Evolutionary conservation across 108 stramenopile genomes (phyloP).

Genomic region (Pseudonitzschia multistriata): DNA sequence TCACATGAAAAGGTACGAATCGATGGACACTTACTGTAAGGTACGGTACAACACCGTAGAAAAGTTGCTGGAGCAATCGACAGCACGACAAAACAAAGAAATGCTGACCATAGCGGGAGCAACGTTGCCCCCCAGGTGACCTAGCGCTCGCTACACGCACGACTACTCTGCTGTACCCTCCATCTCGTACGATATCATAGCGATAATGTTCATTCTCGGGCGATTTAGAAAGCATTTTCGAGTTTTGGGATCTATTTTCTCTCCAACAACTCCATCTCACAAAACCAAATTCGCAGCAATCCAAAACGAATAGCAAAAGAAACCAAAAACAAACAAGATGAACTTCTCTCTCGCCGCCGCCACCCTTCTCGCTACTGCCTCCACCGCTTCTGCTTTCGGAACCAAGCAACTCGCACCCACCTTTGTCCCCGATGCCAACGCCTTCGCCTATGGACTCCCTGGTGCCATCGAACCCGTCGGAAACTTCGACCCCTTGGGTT

Average conservation of each 20-base stretch:
- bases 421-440: slow-evolving; percentile 21
- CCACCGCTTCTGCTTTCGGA: slow-evolving; percentile 26
- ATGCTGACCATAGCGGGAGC: background rate
- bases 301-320: background rate
- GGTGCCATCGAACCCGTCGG: slow-evolving; percentile 53
- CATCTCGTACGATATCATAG: background rate
- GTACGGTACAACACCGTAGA: too few species aligned
- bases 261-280: background rate
- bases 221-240: background rate
- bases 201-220: background rate
- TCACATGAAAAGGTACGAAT: too few species aligned
- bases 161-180: background rate
- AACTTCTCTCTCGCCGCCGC: slow-evolving; percentile 29
- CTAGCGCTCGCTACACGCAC: background rate
- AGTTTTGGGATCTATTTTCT: background rate
- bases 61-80: background rate
- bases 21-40: too few species aligned
- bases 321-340: slow-evolving; percentile 25
- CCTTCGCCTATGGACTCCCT: slow-evolving; percentile 30
- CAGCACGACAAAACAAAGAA: background rate
- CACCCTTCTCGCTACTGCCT: slow-evolving; percentile 38
- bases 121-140: background rate
- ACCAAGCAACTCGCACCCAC: slow-evolving; percentile 6
- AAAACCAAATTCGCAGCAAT: background rate
- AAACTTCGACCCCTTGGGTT: slow-evolving; percentile 59